phyloP scores from a whole-genome alignment of 805 yeast genomes.

The Hanseniaspora occidentalis region DNA sequence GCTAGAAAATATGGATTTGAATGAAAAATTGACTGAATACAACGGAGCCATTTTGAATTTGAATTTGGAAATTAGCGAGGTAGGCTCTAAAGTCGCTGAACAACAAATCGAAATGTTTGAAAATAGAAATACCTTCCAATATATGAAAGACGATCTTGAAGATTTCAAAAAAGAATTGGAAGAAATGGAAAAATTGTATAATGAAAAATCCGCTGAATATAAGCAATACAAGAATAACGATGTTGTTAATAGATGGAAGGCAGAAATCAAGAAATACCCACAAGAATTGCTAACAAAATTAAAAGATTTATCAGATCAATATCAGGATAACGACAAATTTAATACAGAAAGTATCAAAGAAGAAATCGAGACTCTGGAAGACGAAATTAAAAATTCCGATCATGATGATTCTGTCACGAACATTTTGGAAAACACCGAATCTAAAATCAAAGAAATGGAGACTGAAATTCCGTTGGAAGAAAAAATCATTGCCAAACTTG shows the following conservation, averaged over 20 bases:
- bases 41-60: slow-evolving; percentile 13
- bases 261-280: slow-evolving; percentile 24
- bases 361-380: slow-evolving; percentile 33
- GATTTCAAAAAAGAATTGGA: slow-evolving; percentile 21
- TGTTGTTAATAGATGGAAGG: slow-evolving; percentile 16
- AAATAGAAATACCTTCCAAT: slow-evolving; percentile 25
- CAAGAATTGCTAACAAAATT: slow-evolving; percentile 29
- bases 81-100: slow-evolving; percentile 16
- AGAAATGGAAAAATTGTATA: slow-evolving; percentile 15
- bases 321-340: slow-evolving; percentile 26
- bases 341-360: slow-evolving; percentile 27
- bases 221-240: slow-evolving; percentile 15
- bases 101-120: slow-evolving; percentile 26
- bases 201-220: slow-evolving; percentile 20
- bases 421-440: slow-evolving; percentile 21
- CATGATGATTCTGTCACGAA: slow-evolving; percentile 28
- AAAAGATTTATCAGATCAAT: slow-evolving; percentile 29
- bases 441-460: slow-evolving; percentile 14
- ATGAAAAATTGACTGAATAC: slow-evolving; percentile 14
- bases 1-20: slow-evolving; percentile 13
- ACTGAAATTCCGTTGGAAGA: slow-evolving; percentile 13
- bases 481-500: slow-evolving; percentile 14
- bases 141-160: slow-evolving; percentile 21
- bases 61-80: slow-evolving; percentile 17
- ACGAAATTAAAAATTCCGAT: slow-evolving; percentile 29